Evolutionary conservation across 352 stramenopile species (phyloP).

Genomic region (Phytophthora brassicae): DNA sequence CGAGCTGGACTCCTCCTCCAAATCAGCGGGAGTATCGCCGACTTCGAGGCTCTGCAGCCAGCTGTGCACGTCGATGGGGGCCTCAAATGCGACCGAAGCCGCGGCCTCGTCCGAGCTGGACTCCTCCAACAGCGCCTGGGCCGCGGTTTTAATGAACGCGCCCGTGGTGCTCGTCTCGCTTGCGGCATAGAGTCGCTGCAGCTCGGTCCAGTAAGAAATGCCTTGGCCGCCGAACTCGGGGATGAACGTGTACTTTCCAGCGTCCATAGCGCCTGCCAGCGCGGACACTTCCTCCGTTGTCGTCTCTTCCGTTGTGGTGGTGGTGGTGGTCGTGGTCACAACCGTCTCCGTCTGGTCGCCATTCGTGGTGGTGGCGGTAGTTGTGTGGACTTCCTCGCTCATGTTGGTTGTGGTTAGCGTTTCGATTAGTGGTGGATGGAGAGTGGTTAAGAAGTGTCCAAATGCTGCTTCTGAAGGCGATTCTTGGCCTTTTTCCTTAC

Average conservation of each 20-base stretch:
- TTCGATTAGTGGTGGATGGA: conserved; percentile 1
- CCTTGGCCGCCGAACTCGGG: conserved; percentile 76
- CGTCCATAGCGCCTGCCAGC: conserved; percentile 28
- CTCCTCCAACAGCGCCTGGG: conserved; percentile 52
- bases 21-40: conserved; percentile 18
- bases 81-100: conserved; percentile 54
- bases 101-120: conserved; percentile 41
- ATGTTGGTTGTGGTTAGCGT: conserved; percentile 26
- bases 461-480: conserved; percentile 12
- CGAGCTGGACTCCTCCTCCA: conserved; percentile 50
- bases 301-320: conserved; percentile 8
- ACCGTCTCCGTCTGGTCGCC: conserved; percentile 32
- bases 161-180: conserved; percentile 31
- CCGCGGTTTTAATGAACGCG: conserved; percentile 47
- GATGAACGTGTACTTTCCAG: conserved; percentile 36
- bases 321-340: conserved; percentile 27
- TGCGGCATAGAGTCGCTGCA: conserved; percentile 49
- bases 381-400: conserved; percentile 40
- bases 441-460: conserved; percentile 1
- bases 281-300: conserved; percentile 16
- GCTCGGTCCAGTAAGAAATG: conserved; percentile 64
- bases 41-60: conserved; percentile 51
- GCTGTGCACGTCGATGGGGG: conserved; percentile 42
- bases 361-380: conserved; percentile 20
- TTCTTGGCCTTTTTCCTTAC: conserved; percentile 19